phyloP scores from a whole-genome alignment of 768 basidiomycete species.

The Lyophyllum decastes region DNA sequence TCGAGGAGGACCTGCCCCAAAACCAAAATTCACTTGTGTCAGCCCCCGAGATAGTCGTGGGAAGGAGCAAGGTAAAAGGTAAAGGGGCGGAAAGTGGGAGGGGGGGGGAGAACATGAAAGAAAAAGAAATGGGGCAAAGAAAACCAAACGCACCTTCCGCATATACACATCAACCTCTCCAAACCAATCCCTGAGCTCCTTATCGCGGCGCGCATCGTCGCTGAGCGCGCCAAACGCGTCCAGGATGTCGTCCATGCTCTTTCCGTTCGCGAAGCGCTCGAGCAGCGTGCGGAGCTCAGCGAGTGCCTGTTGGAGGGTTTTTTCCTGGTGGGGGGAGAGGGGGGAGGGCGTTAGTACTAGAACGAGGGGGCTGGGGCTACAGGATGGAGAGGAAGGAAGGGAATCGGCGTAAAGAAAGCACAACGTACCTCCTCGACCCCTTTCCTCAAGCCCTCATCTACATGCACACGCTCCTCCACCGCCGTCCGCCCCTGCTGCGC shows the following conservation, averaged over 20 bases:
- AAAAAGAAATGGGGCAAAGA: no score
- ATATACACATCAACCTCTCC: constrained; percentile 57
- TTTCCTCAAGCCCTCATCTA: no score
- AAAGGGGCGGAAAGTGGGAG: no score
- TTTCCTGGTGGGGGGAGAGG: constrained; percentile 42
- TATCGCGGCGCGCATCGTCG: constrained; percentile 73
- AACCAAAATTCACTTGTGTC: no score
- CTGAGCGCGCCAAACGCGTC: constrained; percentile 73
- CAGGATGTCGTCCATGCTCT: constrained; percentile 65
- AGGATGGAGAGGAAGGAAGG: not conserved
- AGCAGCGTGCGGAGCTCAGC: constrained; percentile 76
- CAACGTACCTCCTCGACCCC: constrained; percentile 28
- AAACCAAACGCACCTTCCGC: constrained; percentile 49
- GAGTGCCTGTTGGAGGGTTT: constrained; percentile 55
- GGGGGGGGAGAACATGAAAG: no score
- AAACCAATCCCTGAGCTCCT: constrained; percentile 78
- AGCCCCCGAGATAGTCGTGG: no score
- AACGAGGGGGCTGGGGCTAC: no score
- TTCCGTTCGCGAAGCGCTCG: constrained; percentile 86
- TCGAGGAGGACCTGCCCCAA: constrained; percentile 70
- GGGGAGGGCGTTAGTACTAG: no score
- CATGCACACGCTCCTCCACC: no score
- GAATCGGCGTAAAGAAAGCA: no score
- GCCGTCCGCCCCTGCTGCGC: no score
- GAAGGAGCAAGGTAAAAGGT: not conserved